Percentiles rank a stretch among this genome's conserved stretches.
Evolutionary conservation across 345 rosid species (phyloP).

Genomic region (Orychophragmus violaceus): DNA sequence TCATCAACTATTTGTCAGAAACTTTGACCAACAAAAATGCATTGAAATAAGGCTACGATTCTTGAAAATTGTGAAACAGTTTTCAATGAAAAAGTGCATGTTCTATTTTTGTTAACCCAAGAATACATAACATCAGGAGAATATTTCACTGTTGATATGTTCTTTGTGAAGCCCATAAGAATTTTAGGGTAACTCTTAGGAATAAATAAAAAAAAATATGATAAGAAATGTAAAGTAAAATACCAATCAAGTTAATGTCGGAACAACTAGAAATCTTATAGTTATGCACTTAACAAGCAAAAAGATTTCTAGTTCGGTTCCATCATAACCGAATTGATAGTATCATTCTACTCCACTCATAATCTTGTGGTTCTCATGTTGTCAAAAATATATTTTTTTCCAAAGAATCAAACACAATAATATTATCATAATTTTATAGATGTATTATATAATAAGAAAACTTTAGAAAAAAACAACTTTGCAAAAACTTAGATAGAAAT

Average conservation of each 20-base stretch:
- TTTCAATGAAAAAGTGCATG: neutral
- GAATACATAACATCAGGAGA: neutral
- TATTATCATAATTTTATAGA: too few relatives aligned
- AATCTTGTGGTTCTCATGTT: slow-evolving; percentile 3
- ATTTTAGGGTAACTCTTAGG: neutral
- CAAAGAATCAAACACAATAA: neutral
- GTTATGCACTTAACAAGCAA: neutral
- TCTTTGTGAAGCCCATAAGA: neutral
- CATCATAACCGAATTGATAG: neutral
- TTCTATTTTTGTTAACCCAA: neutral
- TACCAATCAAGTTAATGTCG: slow-evolving; percentile 17
- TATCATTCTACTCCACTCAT: slow-evolving; percentile 1
- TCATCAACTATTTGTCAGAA: neutral
- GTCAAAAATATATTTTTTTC: neutral
- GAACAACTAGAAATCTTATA: neutral
- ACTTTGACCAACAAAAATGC: neutral
- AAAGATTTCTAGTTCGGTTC: slow-evolving; percentile 16
- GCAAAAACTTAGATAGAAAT: too few relatives aligned
- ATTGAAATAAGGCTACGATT: neutral
- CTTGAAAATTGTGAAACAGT: neutral
- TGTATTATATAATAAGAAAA: too few relatives aligned
- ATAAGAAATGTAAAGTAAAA: neutral
- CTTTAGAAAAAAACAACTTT: too few relatives aligned
- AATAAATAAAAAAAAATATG: neutral
- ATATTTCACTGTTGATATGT: neutral